Percentiles rank a stretch among this genome's conserved stretches.
Conservation (phyloP, 2,329 filamentous ascomycete genomes). For the Neonectria hederae region DNA sequence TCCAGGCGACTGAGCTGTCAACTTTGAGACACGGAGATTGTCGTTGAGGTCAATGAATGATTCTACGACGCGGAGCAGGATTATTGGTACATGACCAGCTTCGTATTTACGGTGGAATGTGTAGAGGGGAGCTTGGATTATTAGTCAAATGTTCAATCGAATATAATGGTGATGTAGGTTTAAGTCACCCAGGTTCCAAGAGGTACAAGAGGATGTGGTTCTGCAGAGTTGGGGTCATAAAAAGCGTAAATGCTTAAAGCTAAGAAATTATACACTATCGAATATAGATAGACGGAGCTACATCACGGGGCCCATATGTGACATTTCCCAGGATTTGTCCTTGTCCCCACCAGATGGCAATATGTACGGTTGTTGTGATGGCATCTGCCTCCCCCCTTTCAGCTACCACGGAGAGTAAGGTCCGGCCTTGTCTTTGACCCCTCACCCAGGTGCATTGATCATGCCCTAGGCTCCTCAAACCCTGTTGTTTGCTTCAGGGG, state of each 20-base stretch:
- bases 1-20: neutral
- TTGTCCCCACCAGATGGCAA: slow-evolving; percentile 35
- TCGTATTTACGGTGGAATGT: neutral
- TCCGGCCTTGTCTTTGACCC: slow-evolving; percentile 25
- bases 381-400: slow-evolving; percentile 22
- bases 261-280: slow-evolving; percentile 51
- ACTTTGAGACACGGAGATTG: neutral
- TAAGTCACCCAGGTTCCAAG: neutral
- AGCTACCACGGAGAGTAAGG: slow-evolving; percentile 40
- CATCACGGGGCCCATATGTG: slow-evolving; percentile 38
- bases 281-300: slow-evolving; percentile 48
- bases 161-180: neutral
- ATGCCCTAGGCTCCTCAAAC: slow-evolving; percentile 21
- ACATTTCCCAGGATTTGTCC: slow-evolving; percentile 37
- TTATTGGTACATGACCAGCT: neutral
- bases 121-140: too few relatives aligned
- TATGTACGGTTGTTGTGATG: slow-evolving; percentile 37
- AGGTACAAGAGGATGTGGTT: neutral
- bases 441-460: slow-evolving; percentile 29
- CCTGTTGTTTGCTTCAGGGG: slow-evolving; percentile 22
- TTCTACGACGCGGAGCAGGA: neutral
- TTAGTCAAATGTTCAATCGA: too few relatives aligned
- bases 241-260: slow-evolving; percentile 24
- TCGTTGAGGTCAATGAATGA: neutral
- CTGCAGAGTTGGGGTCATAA: slow-evolving; percentile 14